phyloP scores from a whole-genome alignment of 768 basidiomycete genomes.

The Leucocoprinus leucothites region DNA sequence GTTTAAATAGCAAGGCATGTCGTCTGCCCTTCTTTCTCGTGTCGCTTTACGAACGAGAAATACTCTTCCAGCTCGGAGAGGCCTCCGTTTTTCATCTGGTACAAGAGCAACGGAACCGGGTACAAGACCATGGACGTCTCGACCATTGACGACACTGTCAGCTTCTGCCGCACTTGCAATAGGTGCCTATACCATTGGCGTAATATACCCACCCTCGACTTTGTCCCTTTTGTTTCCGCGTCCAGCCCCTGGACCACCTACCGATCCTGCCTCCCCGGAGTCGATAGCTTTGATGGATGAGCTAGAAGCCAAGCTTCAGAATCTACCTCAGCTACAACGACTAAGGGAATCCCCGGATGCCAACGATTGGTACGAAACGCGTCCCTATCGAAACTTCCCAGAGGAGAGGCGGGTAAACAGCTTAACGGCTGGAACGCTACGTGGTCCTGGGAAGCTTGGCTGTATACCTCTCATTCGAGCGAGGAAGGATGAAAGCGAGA shows the following conservation, averaged over 20 bases:
- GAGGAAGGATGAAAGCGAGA: conserved; percentile 73
- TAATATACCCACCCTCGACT: conserved; percentile 67
- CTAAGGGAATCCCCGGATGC: conserved; percentile 49
- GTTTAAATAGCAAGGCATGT: not conserved
- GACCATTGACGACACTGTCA: not conserved
- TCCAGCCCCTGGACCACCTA: conserved; percentile 66
- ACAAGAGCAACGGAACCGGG: not conserved
- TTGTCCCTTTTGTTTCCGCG: conserved; percentile 73
- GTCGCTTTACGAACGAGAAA: conserved; percentile 3
- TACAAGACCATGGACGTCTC: not conserved
- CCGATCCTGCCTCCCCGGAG: conserved; percentile 50
- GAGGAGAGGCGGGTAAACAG: conserved; percentile 77
- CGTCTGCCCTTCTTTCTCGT: not conserved
- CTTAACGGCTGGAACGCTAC: conserved; percentile 80
- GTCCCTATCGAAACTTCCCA: conserved; percentile 70
- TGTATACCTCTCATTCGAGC: conserved; percentile 74
- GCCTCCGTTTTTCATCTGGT: conserved; percentile 4
- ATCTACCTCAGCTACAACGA: conserved; percentile 51
- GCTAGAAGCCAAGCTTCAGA: conserved; percentile 69
- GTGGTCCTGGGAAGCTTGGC: conserved; percentile 85
- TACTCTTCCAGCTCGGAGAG: not conserved
- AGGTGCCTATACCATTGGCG: conserved; percentile 40
- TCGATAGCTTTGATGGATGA: conserved; percentile 52
- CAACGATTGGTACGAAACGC: conserved; percentile 69
- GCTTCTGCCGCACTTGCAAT: not conserved